Base-by-base conservation (phyloP, 2,329 filamentous ascomycete species). In the Fusarium devonianum region DNA sequence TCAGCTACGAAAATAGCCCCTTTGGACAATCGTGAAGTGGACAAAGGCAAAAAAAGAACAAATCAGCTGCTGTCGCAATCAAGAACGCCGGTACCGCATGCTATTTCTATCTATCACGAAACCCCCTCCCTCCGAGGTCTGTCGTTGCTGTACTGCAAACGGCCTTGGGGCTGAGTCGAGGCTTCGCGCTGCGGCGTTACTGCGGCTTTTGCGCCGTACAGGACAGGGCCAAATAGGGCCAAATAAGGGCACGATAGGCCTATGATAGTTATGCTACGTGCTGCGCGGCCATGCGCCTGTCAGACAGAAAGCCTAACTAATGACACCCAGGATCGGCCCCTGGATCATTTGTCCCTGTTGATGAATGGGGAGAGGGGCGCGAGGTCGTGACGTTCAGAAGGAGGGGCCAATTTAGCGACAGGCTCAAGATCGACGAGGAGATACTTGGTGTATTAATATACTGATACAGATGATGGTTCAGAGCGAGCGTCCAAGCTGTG, bases 121-220 rank as follows among this genome's bases (percentile, higher is more conserved):
- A 9, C 23, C 12, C 23, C 9, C 23, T 25, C 23, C n/a, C n/a
- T n/a, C n/a, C n/a, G n/a, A n/a, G n/a, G n/a, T n/a, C n/a, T n/a
- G n/a, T n/a, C n/a, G 18, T 9, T 29, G 32, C 34, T 13, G 30
- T n/a, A 50, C 52, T 51, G 52, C 55, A 62, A 62, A 50, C 53
- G 45, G 51, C 52, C 40, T n/a, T 56, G 62, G 50, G 62, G 62
- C 62, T 65, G 62, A 60, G 62, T 64, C 39, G 54, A 63, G 59
- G 57, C 62, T 61, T 58, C 42, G 56, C 32, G 19, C 41, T 48
- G 37, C 37, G 23, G 23, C 12, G 10, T 8, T 21, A 14, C 38
- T 41, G 38, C 26, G 32, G n/a, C 38, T 32, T 41, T 41, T 19
- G 29, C 38, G 38, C 26, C 38, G 26, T 32, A 32, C 38, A 17